These are phyloP conservation scores for Ramichloridium luteum DNA, from an alignment of 2,329 filamentous ascomycete species.

Conservation along the genomic window DNA sequence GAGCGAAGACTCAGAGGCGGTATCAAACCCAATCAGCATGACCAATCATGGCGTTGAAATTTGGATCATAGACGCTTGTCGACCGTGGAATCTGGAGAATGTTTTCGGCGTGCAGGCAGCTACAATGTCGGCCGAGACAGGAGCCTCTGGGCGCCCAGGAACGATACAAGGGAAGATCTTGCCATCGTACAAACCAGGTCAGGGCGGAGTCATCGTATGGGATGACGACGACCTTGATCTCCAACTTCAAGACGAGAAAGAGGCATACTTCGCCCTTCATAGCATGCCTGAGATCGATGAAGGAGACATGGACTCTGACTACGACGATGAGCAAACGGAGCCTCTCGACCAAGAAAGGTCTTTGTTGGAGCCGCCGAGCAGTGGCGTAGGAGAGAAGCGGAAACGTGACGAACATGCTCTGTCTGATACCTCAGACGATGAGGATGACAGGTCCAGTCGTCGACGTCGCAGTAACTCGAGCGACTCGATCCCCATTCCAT, in stretches of 20 bases:
- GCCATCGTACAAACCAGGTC: conserved; percentile 60
- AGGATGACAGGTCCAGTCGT: conserved; percentile 59
- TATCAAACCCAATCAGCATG: conserved; percentile 21
- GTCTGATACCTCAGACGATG: conserved; percentile 50
- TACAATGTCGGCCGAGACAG: conserved; percentile 21
- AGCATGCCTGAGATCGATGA: conserved; percentile 87
- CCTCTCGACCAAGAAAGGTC: conserved; percentile 16
- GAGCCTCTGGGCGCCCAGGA: conserved; percentile 43
- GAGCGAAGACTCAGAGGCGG: conserved; percentile 43
- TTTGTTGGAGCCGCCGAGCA: conserved; percentile 20
- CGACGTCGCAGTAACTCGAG: conserved; percentile 78
- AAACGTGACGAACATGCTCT: conserved; percentile 68
- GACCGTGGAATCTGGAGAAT: conserved; percentile 91
- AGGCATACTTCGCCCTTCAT: conserved; percentile 72
- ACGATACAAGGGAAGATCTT: conserved; percentile 62
- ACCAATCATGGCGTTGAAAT: conserved; percentile 74
- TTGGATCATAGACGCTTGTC: conserved; percentile 82
- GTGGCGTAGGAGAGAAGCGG: conserved; percentile 34
- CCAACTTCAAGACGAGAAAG: conserved; percentile 58
- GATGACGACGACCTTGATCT: conserved; percentile 93
- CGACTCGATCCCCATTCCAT: conserved; percentile 56
- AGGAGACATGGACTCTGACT: conserved; percentile 45
- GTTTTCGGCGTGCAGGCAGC: conserved; percentile 51
- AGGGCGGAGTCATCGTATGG: conserved; percentile 82
- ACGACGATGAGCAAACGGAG: conserved; percentile 21